Conservation (phyloP, 257 asterid species). For the Ligustrum vulgare region DNA sequence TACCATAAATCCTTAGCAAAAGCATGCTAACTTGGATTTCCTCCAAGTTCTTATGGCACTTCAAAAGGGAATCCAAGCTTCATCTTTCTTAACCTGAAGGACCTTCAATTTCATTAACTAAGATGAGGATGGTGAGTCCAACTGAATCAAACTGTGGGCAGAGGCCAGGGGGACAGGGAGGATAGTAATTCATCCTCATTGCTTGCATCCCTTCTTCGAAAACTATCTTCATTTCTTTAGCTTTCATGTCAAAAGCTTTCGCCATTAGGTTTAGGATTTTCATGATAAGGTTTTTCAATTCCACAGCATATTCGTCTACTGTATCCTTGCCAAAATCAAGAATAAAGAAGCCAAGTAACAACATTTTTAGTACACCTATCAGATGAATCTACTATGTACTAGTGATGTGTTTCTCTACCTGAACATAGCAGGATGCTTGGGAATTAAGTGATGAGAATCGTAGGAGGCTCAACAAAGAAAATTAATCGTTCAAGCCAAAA, state of each 20-base stretch:
- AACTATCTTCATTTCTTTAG: slow-evolving; percentile 33
- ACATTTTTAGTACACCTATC: no score
- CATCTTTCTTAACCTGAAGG: slow-evolving; percentile 52
- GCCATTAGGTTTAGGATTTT: slow-evolving; percentile 39
- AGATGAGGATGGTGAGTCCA: slow-evolving; percentile 52
- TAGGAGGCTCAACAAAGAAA: no score
- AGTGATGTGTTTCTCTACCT: no score
- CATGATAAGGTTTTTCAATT: slow-evolving; percentile 36
- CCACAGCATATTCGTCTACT: slow-evolving; percentile 42
- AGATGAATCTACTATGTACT: no score
- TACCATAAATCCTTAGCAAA: slow-evolving; percentile 47
- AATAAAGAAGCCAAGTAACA: neutral
- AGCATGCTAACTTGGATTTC: slow-evolving; percentile 65
- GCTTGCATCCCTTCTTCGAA: slow-evolving; percentile 42
- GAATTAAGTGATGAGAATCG: slow-evolving; percentile 50
- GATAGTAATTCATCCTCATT: slow-evolving; percentile 61
- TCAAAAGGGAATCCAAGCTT: slow-evolving; percentile 49
- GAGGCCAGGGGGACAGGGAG: slow-evolving; percentile 58
- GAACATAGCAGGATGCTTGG: slow-evolving; percentile 45
- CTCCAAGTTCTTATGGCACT: slow-evolving; percentile 80
- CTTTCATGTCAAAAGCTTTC: slow-evolving; percentile 39
- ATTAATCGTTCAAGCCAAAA: no score
- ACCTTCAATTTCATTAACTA: slow-evolving; percentile 43
- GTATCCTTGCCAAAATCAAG: slow-evolving; percentile 37
- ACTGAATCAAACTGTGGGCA: slow-evolving; percentile 47